Base-by-base conservation (phyloP, 1,284 basidiomycete genomes). In the Malassezia nana region DNA sequence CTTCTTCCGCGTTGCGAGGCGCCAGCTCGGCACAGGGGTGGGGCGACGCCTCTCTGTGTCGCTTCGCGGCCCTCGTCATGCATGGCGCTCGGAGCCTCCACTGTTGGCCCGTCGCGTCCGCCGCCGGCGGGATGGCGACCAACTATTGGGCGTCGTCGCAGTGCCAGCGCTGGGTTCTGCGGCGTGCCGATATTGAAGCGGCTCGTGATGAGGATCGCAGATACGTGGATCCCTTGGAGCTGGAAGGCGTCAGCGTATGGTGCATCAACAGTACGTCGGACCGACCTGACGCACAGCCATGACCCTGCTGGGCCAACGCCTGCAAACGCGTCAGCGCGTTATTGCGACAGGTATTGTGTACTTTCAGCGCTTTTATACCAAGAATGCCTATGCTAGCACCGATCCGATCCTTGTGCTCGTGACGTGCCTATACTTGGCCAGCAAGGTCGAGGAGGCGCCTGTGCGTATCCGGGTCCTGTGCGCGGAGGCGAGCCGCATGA, bases 381-480 rank as follows among this genome's bases (percentile, higher is more conserved):
- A 66, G 35, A 73, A 73, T 48, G 59, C 63, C 3, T 92, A 89
- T 70, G 89, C 85, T 76, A 89, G 94, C 69, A 91, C 90, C 0
- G 90, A 95, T 64, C 89, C 88, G 0, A 91, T 89, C 67, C 79
- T 92, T 46, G 89, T 96, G 35, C 83, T 89, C 30, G 84, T 89
- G 0, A 88, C 90, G 0, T 96, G 91, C 75, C 84, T 87, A 59
- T 96, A 95, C 74, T 84, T 96, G 22, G 90, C 92, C 2, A 87
- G 90, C 4, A 98, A 98, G 75, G 88, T 90, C 0, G 92, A 98
- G 69, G 92, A 98, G 74, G 87, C 85, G 0, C 90, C 92, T 0
- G 81, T 91, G 0, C 90, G 94, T 71, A 89, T 96, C 77, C 94
- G 77, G 85, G 81, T 55, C 84, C 92, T 18, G 83, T 92, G n/a